These are phyloP conservation scores for Coccomyxa sp. DNA, from an alignment of 139 green algal genomes.

Conservation along the genomic window DNA sequence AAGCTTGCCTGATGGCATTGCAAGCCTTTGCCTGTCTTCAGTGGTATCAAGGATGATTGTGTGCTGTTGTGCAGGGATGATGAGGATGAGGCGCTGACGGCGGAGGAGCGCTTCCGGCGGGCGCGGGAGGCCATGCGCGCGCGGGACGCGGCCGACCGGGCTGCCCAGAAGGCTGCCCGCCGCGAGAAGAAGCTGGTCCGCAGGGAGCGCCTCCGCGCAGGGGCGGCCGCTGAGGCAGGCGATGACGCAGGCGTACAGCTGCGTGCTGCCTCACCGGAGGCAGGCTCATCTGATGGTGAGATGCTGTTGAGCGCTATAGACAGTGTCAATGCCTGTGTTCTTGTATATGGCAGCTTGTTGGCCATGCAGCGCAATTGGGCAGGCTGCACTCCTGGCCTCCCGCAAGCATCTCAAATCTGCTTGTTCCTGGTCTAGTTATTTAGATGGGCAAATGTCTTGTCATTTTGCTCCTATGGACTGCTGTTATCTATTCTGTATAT, in stretches of 20 bases:
- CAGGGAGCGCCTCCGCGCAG: constrained; percentile 21
- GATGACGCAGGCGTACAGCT: not conserved
- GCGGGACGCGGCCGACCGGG: constrained; percentile 35
- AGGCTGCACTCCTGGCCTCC: not conserved
- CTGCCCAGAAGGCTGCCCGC: constrained; percentile 19
- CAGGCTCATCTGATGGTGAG: not conserved
- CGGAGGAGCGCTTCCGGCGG: constrained; percentile 55
- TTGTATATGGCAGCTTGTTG: no score
- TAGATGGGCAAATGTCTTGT: no score
- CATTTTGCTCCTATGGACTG: no score
- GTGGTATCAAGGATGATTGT: not conserved
- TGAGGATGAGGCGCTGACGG: constrained; percentile 20
- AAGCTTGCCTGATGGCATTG: no score
- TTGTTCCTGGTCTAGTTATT: no score
- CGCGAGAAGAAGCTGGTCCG: constrained; percentile 41
- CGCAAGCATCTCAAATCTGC: not conserved
- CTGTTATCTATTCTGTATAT: no score
- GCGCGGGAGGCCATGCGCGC: constrained; percentile 44
- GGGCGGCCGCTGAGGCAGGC: not conserved
- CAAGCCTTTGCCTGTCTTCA: not conserved
- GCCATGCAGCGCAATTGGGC: not conserved
- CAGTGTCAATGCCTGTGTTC: not conserved
- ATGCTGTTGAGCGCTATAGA: not conserved
- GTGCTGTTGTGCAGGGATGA: not conserved
- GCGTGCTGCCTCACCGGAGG: no score